These are phyloP conservation scores for Leccinum sublutescens DNA, from an alignment of 768 basidiomycete species.

Conservation along the genomic window DNA sequence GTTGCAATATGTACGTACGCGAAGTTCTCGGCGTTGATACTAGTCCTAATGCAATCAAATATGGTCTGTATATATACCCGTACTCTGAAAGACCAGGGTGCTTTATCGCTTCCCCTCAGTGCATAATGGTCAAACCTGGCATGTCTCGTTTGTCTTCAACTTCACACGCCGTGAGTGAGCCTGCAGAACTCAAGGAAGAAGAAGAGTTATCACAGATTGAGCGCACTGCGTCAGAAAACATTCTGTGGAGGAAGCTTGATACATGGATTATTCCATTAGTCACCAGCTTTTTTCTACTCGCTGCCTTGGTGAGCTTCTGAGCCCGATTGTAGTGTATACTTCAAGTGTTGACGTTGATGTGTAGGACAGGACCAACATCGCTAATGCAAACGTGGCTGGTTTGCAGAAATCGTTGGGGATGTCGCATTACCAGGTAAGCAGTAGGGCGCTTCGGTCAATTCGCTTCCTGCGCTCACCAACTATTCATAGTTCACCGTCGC, in stretches of 20 bases:
- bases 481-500: slow-evolving; percentile 33
- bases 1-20: too few species aligned
- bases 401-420: slow-evolving; percentile 48
- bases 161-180: neutral
- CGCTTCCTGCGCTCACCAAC: neutral
- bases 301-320: slow-evolving; percentile 44
- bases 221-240: slow-evolving; percentile 30
- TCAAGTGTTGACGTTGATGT: neutral
- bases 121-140: neutral
- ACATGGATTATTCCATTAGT: slow-evolving; percentile 47
- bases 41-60: too few species aligned
- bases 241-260: slow-evolving; percentile 52
- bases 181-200: slow-evolving; percentile 1
- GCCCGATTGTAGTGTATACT: neutral
- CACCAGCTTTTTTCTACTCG: slow-evolving; percentile 47
- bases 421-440: slow-evolving; percentile 27
- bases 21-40: too few species aligned
- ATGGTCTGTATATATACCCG: neutral
- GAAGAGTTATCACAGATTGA: slow-evolving; percentile 8
- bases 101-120: neutral
- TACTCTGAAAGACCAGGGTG: neutral
- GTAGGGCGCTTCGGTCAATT: neutral
- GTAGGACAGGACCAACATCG: slow-evolving; percentile 46
- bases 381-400: slow-evolving; percentile 61
- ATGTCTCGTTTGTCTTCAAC: neutral